Conservation (phyloP, 1,284 basidiomycete species). For the Papiliotrema fonsecae region DNA sequence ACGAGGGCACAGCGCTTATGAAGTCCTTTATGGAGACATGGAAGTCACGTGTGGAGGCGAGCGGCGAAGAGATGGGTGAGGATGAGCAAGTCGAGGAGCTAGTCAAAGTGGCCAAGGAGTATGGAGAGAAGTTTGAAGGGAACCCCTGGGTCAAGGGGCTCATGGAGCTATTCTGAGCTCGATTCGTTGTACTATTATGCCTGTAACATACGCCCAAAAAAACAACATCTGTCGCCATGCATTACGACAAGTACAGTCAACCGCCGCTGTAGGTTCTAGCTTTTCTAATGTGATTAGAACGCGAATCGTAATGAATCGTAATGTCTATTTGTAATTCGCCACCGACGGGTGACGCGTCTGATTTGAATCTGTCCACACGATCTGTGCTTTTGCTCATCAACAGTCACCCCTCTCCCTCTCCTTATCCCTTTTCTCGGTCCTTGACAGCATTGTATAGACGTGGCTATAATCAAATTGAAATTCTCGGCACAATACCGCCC, state of each 20-base stretch:
- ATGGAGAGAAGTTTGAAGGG: constrained; percentile 61
- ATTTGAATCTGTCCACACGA: too few species aligned
- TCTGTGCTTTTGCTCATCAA: not conserved
- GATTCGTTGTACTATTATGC: too few species aligned
- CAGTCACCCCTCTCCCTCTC: not conserved
- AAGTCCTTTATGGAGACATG: constrained; percentile 75
- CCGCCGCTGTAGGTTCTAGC: too few species aligned
- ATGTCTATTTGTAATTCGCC: not conserved
- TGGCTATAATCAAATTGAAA: not conserved
- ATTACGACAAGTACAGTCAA: too few species aligned
- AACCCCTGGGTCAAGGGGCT: constrained; percentile 73
- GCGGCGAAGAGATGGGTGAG: constrained; percentile 54
- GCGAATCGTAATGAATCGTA: not conserved
- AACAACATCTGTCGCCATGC: too few species aligned
- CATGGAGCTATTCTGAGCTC: constrained; percentile 43
- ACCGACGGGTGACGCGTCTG: not conserved
- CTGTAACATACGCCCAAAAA: too few species aligned
- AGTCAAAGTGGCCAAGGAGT: constrained; percentile 62
- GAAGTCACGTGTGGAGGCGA: constrained; percentile 51
- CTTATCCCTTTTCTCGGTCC: not conserved
- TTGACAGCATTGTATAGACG: not conserved
- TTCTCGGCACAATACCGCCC: not conserved
- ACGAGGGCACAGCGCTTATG: constrained; percentile 74
- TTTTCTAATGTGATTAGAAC: too few species aligned
- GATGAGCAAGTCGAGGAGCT: constrained; percentile 65